A percentile compares a stretch with the other conserved stretches of the same genome.
These are phyloP conservation scores for Colletotrichum lupini DNA, from an alignment of 2,329 filamentous ascomycete species.

Conservation along the genomic window DNA sequence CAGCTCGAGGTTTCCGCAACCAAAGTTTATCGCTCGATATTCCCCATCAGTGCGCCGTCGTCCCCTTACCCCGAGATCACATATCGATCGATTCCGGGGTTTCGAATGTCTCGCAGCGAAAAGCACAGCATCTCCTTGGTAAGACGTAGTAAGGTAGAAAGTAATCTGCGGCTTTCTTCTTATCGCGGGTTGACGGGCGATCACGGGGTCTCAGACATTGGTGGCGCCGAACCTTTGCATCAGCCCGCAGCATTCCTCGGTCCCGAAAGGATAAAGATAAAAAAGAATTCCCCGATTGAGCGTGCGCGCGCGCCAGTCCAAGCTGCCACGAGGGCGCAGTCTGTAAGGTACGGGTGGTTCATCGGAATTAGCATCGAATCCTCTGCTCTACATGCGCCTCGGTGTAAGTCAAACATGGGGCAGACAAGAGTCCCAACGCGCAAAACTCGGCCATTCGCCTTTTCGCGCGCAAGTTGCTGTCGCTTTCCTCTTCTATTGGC, in stretches of 20 bases:
- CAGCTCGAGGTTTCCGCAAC: background rate
- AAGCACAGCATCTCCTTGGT: background rate
- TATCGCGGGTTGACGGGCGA: conserved; percentile 23
- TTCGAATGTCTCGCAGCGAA: conserved; percentile 8
- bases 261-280: background rate
- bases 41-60: conserved; percentile 12
- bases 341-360: background rate
- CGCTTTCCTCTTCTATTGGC: background rate
- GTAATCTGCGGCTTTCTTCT: background rate
- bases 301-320: background rate
- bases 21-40: background rate
- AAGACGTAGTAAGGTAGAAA: background rate
- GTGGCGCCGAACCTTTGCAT: conserved; percentile 29
- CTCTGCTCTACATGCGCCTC: background rate
- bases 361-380: background rate
- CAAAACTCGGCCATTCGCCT: conserved; percentile 15
- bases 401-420: background rate
- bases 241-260: background rate
- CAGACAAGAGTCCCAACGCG: background rate
- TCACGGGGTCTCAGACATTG: conserved; percentile 10
- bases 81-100: conserved; percentile 17
- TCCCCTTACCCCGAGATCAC: conserved; percentile 3
- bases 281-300: background rate
- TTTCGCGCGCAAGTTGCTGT: background rate
- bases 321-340: conserved; percentile 10